Evolutionary conservation across 306 rosid genomes (phyloP), one percentile per base, ranked within the genome.

Genomic region (Cercis canadensis): DNA sequence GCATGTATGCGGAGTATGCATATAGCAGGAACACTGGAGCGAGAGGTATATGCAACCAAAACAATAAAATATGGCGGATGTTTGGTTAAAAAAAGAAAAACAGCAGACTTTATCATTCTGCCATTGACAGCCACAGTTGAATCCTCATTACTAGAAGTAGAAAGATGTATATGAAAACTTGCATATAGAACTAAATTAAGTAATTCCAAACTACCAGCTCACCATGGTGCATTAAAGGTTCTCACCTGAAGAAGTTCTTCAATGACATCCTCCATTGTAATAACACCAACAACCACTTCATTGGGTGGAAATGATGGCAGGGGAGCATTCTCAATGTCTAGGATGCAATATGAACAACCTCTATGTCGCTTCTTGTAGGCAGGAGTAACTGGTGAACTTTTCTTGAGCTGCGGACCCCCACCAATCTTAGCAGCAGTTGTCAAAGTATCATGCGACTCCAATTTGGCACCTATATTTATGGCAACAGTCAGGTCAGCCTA

Each of bases 241-340:
- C 64, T 62, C 75, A 94, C 99, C 99, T 94, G 99, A 81, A 94
- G 99, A 80, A 94, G 99, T 80, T 94, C 99, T 87, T 94, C 99
- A 18, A 94, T 94, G 69, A 94, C 99, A 84, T 94, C 99, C 86
- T 94, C 99, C 99, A 94, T 94, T 32, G 91, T 62, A 74, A 94
- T 94, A 69, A 94, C 99, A 66, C 99, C 99, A 74, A 94, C 99
- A 69, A 91, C 97, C 73, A 76, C 83, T 83, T 94, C 95, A 70
- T 78, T 82, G 54, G 87, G 62, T 51, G 96, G 84, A 74, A 83
- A 84, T 36, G 78, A 86, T 8, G 92, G 99, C 74, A 91, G 77
- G 55, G 99, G 91, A 51, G 80, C 72, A 71, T 91, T 94, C 44
- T 90, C 99, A 40, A 94, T 11, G 73, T 91, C 99, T 80, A 94